Conservation (phyloP, 805 yeast genomes). For the Lachancea nothofagi region DNA sequence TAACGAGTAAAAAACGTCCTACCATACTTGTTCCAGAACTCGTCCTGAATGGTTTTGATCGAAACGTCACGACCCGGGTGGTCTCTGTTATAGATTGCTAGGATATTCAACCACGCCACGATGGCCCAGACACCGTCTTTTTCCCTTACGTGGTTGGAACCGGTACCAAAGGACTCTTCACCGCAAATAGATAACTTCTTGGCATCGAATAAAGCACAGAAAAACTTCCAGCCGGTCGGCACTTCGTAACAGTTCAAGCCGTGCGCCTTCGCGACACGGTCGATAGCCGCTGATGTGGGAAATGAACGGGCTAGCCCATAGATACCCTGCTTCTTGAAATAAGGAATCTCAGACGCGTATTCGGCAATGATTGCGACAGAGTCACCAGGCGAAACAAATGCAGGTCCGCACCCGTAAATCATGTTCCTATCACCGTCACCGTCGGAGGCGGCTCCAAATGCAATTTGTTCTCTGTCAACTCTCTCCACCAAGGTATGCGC, state of each 20-base stretch:
- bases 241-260: conserved; percentile 82
- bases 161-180: conserved; percentile 97
- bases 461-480: conserved; percentile 77
- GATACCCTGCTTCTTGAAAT: conserved; percentile 78
- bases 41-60: conserved; percentile 71
- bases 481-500: conserved; percentile 79
- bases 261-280: conserved; percentile 76
- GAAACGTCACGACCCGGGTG: conserved; percentile 57
- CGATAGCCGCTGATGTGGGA: conserved; percentile 96
- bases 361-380: conserved; percentile 96
- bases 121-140: conserved; percentile 98
- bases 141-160: conserved; percentile 94
- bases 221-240: conserved; percentile 98
- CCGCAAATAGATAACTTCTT: conserved; percentile 94
- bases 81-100: conserved; percentile 70
- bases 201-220: conserved; percentile 92
- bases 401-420: conserved; percentile 86
- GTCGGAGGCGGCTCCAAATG: conserved; percentile 98
- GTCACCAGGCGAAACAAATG: conserved; percentile 97
- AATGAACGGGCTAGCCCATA: conserved; percentile 93
- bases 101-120: conserved; percentile 92
- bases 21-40: conserved; percentile 90
- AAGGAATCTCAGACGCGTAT: conserved; percentile 87
- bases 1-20: conserved; percentile 96
- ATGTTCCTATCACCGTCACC: conserved; percentile 99